phyloP scores from a whole-genome alignment of 1,284 basidiomycete species.

The Phlebopus sp. region DNA sequence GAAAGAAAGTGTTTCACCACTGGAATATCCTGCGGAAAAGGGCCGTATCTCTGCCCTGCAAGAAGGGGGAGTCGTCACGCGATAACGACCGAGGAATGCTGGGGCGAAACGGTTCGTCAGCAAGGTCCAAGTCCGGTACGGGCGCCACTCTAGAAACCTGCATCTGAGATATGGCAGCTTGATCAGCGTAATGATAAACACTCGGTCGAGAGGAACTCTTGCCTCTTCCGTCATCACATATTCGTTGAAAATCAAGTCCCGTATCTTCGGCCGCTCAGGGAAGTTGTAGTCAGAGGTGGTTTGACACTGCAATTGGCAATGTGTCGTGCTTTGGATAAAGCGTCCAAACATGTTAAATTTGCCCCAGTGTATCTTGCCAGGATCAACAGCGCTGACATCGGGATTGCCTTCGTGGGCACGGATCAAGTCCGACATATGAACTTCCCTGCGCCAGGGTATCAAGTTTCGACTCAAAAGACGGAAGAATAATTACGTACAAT shows the following conservation, averaged over 20 bases:
- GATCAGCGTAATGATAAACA: slow-evolving; percentile 2
- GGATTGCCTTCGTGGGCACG: slow-evolving; percentile 74
- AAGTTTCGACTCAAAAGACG: slow-evolving; percentile 12
- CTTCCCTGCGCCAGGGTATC: slow-evolving; percentile 53
- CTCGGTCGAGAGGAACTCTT: slow-evolving; percentile 16
- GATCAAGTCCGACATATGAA: slow-evolving; percentile 80
- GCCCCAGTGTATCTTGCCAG: slow-evolving; percentile 75
- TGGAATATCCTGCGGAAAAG: slow-evolving; percentile 35
- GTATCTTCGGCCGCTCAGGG: slow-evolving; percentile 46
- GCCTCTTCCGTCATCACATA: slow-evolving; percentile 66
- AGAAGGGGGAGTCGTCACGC: slow-evolving; percentile 31
- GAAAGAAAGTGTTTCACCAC: slow-evolving; percentile 19
- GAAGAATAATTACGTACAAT: slow-evolving; percentile 48
- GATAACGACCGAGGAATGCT: slow-evolving; percentile 31
- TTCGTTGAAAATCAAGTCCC: slow-evolving; percentile 49
- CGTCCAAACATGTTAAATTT: slow-evolving; percentile 83
- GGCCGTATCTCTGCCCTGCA: slow-evolving; percentile 32
- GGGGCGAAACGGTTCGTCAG: slow-evolving; percentile 39
- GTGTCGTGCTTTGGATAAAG: slow-evolving; percentile 66
- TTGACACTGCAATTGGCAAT: slow-evolving; percentile 71
- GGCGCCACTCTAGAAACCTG: slow-evolving; percentile 57
- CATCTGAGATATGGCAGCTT: slow-evolving; percentile 40
- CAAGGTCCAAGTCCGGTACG: slow-evolving; percentile 39
- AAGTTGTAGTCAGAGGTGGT: slow-evolving; percentile 58
- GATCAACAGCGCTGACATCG: slow-evolving; percentile 58